phyloP scores from a whole-genome alignment of 1,284 basidiomycete genomes.

The Nidula niveotomentosa region DNA sequence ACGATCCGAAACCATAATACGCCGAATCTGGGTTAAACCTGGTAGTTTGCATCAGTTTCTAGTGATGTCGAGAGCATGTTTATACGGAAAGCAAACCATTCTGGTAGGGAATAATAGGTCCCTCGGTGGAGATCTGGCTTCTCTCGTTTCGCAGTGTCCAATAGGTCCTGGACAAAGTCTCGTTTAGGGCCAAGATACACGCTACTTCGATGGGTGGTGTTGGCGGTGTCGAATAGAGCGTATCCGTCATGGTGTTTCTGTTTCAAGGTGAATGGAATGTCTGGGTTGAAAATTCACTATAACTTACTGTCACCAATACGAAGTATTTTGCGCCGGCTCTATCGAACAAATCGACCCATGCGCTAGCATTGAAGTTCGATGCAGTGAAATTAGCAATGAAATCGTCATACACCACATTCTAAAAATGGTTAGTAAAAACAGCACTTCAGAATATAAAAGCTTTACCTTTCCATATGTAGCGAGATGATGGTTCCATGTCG shows the following conservation, averaged over 20 bases:
- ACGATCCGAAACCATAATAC: conserved; percentile 47
- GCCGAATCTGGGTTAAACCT: conserved; percentile 57
- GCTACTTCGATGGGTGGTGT: conserved; percentile 48
- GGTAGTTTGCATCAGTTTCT: background rate
- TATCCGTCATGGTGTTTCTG: conserved; percentile 54
- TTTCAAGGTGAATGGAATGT: background rate
- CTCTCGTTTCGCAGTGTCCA: conserved; percentile 46
- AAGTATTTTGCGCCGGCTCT: conserved; percentile 63
- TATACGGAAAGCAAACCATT: conserved; percentile 37
- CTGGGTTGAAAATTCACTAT: background rate
- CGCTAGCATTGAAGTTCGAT: conserved; percentile 48
- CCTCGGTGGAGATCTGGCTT: conserved; percentile 50
- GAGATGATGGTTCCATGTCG: conserved; percentile 49
- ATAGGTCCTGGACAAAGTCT: conserved; percentile 52
- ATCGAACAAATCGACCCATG: conserved; percentile 55
- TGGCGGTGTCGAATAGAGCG: conserved; percentile 51
- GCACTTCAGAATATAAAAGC: background rate
- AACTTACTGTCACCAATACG: conserved; percentile 50
- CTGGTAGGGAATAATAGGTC: conserved; percentile 52
- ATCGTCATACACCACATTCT: conserved; percentile 55
- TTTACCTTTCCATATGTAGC: conserved; percentile 46
- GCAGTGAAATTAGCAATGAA: conserved; percentile 57
- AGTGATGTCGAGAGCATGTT: background rate
- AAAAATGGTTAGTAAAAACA: conserved; percentile 11
- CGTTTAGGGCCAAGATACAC: conserved; percentile 49